Percentiles rank a stretch among this genome's conserved stretches.
Conservation (phyloP, 176 grass and related monocot species). For the Microstegium vimineum region DNA sequence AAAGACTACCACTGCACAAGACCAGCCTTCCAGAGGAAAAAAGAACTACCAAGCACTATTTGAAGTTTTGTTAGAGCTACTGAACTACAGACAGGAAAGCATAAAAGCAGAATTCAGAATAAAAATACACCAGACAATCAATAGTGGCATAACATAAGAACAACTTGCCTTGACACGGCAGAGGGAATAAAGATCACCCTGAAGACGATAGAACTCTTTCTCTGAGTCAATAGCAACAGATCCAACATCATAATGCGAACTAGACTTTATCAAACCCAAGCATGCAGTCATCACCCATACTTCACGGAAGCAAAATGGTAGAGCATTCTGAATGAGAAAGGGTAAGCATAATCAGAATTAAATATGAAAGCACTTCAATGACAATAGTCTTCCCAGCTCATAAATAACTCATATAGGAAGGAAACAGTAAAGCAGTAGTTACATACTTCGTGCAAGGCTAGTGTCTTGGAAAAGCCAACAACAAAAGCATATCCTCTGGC, state of each 20-base stretch:
- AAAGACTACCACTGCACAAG: background rate
- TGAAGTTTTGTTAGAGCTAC: background rate
- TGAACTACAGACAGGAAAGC: slow-evolving; percentile 1
- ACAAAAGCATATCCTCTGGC: slow-evolving; percentile 87
- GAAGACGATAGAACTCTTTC: slow-evolving; percentile 92
- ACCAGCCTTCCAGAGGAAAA: background rate
- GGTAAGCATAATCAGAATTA: slow-evolving; percentile 21
- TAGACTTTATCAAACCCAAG: slow-evolving; percentile 78
- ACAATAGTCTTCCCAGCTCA: slow-evolving; percentile 21
- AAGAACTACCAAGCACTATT: background rate
- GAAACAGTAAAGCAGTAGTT: slow-evolving; percentile 28
- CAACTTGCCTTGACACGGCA: slow-evolving; percentile 72
- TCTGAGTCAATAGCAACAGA: slow-evolving; percentile 67
- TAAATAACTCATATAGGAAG: slow-evolving; percentile 11
- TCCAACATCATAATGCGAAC: slow-evolving; percentile 55
- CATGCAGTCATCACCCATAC: slow-evolving; percentile 96
- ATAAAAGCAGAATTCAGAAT: background rate
- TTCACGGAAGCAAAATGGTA: slow-evolving; percentile 97
- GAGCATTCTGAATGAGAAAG: slow-evolving; percentile 55
- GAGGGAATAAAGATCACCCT: slow-evolving; percentile 95
- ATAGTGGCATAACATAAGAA: slow-evolving; percentile 7
- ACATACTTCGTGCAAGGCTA: slow-evolving; percentile 81
- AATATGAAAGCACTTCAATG: slow-evolving; percentile 16
- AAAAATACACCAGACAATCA: background rate
- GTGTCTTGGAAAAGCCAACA: slow-evolving; percentile 88